phyloP scores from a whole-genome alignment of 2,329 filamentous ascomycete species.

The Aspergillus novoparasiticus region DNA sequence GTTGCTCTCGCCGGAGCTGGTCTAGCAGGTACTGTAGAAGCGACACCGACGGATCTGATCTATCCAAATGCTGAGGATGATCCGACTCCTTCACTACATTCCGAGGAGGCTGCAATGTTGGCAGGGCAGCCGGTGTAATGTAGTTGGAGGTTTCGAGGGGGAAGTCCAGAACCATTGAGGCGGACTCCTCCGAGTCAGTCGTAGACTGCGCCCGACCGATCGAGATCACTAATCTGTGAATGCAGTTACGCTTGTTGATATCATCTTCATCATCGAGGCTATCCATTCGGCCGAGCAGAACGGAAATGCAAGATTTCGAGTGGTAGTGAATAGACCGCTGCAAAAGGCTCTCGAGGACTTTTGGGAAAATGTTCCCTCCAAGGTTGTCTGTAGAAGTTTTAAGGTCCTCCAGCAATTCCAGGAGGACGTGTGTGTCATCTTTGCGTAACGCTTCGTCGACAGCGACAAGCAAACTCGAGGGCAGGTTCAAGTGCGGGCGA shows the following conservation, averaged over 20 bases:
- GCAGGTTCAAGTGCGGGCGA: conserved; percentile 75
- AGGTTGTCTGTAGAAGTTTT: conserved; percentile 57
- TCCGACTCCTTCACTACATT: conserved; percentile 69
- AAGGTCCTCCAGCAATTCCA: conserved; percentile 60
- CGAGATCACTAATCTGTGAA: conserved; percentile 89
- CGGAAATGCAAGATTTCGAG: conserved; percentile 70
- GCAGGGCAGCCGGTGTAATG: conserved; percentile 75
- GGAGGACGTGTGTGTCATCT: conserved; percentile 43
- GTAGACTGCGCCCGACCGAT: conserved; percentile 75
- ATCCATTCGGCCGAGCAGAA: conserved; percentile 68
- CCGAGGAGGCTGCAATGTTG: conserved; percentile 62
- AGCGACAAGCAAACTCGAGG: conserved; percentile 49
- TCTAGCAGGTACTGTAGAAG: conserved; percentile 68
- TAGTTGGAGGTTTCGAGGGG: conserved; percentile 66
- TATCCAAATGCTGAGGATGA: conserved; percentile 59
- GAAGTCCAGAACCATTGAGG: conserved; percentile 53
- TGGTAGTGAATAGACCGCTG: conserved; percentile 67
- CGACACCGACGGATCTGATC: conserved; percentile 75
- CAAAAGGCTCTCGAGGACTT: conserved; percentile 45
- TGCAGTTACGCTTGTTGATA: conserved; percentile 89
- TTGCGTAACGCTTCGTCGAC: conserved; percentile 45
- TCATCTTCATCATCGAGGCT: conserved; percentile 84
- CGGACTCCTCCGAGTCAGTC: conserved; percentile 55
- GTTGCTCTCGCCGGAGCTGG: conserved; percentile 67
- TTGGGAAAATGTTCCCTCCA: conserved; percentile 71